Percentiles rank a stretch among this genome's conserved stretches.
Evolutionary conservation across 2,329 filamentous ascomycete genomes (phyloP).

Genomic region (Diaporthe velutina): DNA sequence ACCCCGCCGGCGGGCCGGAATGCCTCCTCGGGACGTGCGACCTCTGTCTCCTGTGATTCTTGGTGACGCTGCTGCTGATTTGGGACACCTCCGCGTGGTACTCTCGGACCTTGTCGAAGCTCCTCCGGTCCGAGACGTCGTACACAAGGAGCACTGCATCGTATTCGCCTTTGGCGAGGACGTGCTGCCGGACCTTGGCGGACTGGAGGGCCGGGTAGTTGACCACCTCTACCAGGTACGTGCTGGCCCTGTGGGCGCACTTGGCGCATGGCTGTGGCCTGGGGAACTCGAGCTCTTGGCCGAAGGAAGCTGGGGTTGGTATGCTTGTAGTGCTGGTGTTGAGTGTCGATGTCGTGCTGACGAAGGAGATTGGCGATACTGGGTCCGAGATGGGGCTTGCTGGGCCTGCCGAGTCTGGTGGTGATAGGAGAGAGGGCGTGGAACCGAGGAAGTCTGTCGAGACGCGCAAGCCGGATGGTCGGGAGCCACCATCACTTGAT

Average conservation of each 20-base stretch:
- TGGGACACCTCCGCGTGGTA: conserved; percentile 44
- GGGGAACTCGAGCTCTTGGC: not conserved
- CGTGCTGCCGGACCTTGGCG: conserved; percentile 40
- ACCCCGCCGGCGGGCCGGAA: not conserved
- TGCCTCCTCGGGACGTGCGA: conserved; percentile 11
- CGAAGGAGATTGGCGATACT: conserved; percentile 5
- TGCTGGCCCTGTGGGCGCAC: conserved; percentile 41
- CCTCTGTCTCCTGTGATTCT: conserved; percentile 36
- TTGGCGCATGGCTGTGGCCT: conserved; percentile 18
- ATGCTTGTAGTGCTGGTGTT: conserved; percentile 22
- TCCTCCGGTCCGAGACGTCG: conserved; percentile 44
- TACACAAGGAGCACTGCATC: conserved; percentile 49
- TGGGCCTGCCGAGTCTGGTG: conserved; percentile 39
- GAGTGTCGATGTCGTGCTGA: conserved; percentile 18
- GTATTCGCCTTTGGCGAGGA: conserved; percentile 44
- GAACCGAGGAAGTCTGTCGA: not conserved
- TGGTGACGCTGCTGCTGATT: not conserved
- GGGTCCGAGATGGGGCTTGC: conserved; percentile 38
- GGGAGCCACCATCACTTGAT: conserved; percentile 2
- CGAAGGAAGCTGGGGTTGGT: not conserved
- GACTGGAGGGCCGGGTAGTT: conserved; percentile 46
- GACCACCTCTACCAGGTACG: conserved; percentile 47
- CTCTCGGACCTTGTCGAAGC: conserved; percentile 41
- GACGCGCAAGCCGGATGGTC: not conserved
- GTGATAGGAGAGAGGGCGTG: conserved; percentile 2